These are phyloP conservation scores for Pseudonectria foliicola DNA, from an alignment of 2,329 filamentous ascomycete species.

Conservation along the genomic window DNA sequence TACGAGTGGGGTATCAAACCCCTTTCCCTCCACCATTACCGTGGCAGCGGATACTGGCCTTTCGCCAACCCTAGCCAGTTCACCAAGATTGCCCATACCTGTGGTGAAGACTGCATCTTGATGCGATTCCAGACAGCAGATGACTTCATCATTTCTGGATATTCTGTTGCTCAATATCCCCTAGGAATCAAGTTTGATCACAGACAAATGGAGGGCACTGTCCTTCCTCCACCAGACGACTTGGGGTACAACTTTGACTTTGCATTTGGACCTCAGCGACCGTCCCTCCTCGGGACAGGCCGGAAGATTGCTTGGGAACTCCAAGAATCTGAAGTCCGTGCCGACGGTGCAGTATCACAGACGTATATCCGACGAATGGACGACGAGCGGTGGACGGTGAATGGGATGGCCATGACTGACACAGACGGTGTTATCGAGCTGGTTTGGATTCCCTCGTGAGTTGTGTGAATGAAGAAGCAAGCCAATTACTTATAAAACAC, in stretches of 20 bases:
- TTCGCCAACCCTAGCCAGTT: constrained; percentile 46
- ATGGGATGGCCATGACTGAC: constrained; percentile 42
- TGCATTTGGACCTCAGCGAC: constrained; percentile 42
- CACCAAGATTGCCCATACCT: constrained; percentile 50
- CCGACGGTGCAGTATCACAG: constrained; percentile 45
- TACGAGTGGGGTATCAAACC: constrained; percentile 56
- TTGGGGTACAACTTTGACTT: constrained; percentile 46
- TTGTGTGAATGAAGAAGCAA: too few species aligned
- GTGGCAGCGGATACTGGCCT: constrained; percentile 49
- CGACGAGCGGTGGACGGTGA: constrained; percentile 45
- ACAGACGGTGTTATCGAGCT: constrained; percentile 50
- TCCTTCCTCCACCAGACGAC: constrained; percentile 40
- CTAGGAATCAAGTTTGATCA: constrained; percentile 42
- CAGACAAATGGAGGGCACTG: constrained; percentile 46
- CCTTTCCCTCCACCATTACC: constrained; percentile 58
- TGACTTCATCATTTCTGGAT: constrained; percentile 51
- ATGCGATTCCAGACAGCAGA: constrained; percentile 50
- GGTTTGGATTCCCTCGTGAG: constrained; percentile 43
- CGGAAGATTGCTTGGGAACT: constrained; percentile 49
- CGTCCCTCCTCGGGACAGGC: constrained; percentile 40
- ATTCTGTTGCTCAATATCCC: constrained; percentile 52
- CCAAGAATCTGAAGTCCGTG: constrained; percentile 39
- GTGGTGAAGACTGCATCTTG: constrained; percentile 53
- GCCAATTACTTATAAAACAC: too few species aligned
- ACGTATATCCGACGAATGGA: constrained; percentile 46